Percentiles rank a stretch among this genome's conserved stretches.
These are phyloP conservation scores for Heterobasidion irregulare DNA, from an alignment of 1,284 basidiomycete genomes.

Conservation along the genomic window DNA sequence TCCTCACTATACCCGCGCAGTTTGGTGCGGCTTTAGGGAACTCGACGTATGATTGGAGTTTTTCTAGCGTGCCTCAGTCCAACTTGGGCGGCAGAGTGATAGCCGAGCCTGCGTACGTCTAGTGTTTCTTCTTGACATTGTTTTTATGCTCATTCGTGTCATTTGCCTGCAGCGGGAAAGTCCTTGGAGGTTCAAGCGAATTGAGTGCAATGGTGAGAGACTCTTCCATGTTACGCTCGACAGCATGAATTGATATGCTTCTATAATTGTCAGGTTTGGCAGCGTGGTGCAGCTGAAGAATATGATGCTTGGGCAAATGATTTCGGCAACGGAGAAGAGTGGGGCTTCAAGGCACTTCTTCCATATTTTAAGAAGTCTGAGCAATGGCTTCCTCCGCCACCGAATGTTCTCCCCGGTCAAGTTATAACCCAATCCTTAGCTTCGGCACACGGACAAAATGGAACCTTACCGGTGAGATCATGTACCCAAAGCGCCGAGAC, in stretches of 20 bases:
- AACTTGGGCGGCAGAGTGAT: slow-evolving; percentile 4
- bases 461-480: background rate
- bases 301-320: slow-evolving; percentile 13
- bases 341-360: slow-evolving; percentile 11
- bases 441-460: background rate
- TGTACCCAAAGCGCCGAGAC: background rate
- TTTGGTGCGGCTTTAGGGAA: slow-evolving; percentile 8
- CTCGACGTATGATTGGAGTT: slow-evolving; percentile 11
- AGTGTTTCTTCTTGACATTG: background rate
- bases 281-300: slow-evolving; percentile 10
- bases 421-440: background rate
- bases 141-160: background rate
- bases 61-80: slow-evolving; percentile 8
- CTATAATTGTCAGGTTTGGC: slow-evolving; percentile 9
- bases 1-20: slow-evolving; percentile 11
- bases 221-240: background rate
- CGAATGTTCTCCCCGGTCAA: background rate
- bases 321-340: slow-evolving; percentile 7
- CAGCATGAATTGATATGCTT: background rate
- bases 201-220: slow-evolving; percentile 6
- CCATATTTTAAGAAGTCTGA: slow-evolving; percentile 13
- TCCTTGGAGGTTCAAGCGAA: slow-evolving; percentile 15
- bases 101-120: background rate
- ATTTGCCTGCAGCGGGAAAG: slow-evolving; percentile 8
- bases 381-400: background rate